These are phyloP conservation scores for Exidia glandulosa DNA, from an alignment of 768 basidiomycete genomes.

Conservation along the genomic window DNA sequence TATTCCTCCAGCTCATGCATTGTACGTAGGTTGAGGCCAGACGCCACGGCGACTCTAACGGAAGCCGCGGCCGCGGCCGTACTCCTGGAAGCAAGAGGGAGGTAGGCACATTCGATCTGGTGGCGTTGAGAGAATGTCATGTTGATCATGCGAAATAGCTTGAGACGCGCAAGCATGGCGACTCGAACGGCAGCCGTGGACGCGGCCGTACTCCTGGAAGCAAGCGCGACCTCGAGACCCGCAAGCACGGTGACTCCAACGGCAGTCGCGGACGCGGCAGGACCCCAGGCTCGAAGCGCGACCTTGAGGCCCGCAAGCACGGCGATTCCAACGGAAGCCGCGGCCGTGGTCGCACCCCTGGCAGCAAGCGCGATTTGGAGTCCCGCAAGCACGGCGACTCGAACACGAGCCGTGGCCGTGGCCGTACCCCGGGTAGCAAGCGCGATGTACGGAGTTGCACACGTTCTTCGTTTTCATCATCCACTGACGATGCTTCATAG, in stretches of 20 bases:
- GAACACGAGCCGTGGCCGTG: background rate
- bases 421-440: background rate
- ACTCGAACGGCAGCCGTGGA: background rate
- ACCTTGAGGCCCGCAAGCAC: background rate
- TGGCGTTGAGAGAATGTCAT: background rate
- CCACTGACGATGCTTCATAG: background rate
- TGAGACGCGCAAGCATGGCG: background rate
- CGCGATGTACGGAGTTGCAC: background rate
- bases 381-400: background rate
- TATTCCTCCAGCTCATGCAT: background rate
- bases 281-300: background rate
- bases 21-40: background rate
- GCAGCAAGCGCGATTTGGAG: background rate
- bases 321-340: background rate
- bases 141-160: background rate
- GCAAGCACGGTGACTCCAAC: background rate
- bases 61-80: background rate
- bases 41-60: background rate
- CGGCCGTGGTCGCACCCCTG: background rate
- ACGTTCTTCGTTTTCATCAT: background rate
- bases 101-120: too few relatives aligned
- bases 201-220: background rate
- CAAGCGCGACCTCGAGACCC: background rate
- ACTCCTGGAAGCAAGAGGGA: background rate
- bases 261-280: background rate